Conservation (phyloP, 2,329 filamentous ascomycete genomes). For the Metarhizium rileyi region DNA sequence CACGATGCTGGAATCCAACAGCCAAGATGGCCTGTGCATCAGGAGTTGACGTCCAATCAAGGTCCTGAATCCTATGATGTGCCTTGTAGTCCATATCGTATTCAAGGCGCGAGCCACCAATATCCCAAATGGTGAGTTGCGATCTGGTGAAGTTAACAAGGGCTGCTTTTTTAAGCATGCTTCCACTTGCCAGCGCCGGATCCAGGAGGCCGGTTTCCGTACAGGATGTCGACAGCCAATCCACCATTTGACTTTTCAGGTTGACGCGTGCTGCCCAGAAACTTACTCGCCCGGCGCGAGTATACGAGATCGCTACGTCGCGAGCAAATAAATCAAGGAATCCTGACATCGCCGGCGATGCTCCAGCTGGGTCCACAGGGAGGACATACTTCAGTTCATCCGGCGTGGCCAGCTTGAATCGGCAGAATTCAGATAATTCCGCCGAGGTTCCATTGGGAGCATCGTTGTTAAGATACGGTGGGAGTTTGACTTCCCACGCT, state of each 20-base stretch:
- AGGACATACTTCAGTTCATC: constrained; percentile 58
- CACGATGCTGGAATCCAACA: constrained; percentile 82
- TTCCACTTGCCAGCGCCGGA: constrained; percentile 73
- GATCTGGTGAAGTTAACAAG: constrained; percentile 66
- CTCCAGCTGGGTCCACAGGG: constrained; percentile 79
- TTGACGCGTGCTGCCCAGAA: constrained; percentile 81
- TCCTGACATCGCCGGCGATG: constrained; percentile 58
- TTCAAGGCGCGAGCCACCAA: constrained; percentile 70
- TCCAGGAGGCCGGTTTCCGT: constrained; percentile 68
- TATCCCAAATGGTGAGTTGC: constrained; percentile 84
- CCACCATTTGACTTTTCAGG: constrained; percentile 45
- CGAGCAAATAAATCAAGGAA: constrained; percentile 80
- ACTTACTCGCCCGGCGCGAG: constrained; percentile 59
- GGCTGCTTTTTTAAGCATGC: constrained; percentile 77
- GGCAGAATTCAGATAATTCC: constrained; percentile 55
- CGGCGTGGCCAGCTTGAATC: constrained; percentile 54
- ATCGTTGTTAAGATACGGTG: constrained; percentile 29
- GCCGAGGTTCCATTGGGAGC: constrained; percentile 14
- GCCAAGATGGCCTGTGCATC: constrained; percentile 82
- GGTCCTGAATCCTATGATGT: constrained; percentile 68
- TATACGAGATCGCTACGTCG: constrained; percentile 81
- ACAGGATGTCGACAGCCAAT: constrained; percentile 74
- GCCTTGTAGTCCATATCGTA: constrained; percentile 66
- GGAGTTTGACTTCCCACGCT: constrained; percentile 68
- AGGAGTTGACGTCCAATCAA: constrained; percentile 90